A percentile compares a stretch with the other conserved stretches of the same genome.
phyloP scores from a whole-genome alignment of 306 rosid species.

The Glycine soja region DNA sequence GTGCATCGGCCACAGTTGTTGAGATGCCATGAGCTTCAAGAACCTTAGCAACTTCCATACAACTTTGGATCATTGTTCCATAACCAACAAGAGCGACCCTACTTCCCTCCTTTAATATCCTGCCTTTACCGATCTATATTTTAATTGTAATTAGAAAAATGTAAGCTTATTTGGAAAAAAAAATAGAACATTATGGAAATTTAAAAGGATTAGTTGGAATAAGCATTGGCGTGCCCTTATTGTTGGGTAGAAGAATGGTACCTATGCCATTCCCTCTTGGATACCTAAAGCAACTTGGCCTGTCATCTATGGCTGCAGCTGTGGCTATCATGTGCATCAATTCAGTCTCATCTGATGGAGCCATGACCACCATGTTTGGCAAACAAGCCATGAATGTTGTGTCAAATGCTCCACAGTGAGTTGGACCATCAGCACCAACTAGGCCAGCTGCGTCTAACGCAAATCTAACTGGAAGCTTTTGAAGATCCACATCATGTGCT shows the following conservation, averaged over 20 bases:
- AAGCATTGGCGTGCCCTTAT: slow-evolving; percentile 60
- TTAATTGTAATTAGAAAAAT: slow-evolving; percentile 11
- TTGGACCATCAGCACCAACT: slow-evolving; percentile 81
- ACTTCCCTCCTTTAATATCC: slow-evolving; percentile 61
- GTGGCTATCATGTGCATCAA: slow-evolving; percentile 76
- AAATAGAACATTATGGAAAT: background rate
- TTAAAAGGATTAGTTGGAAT: background rate
- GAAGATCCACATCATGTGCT: slow-evolving; percentile 41
- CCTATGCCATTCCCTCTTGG: slow-evolving; percentile 73
- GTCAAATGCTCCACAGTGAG: slow-evolving; percentile 81
- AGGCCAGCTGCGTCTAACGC: slow-evolving; percentile 72
- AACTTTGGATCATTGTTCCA: slow-evolving; percentile 61
- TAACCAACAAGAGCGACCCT: slow-evolving; percentile 75
- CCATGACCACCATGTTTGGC: slow-evolving; percentile 82
- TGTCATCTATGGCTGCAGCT: slow-evolving; percentile 73
- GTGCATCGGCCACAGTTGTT: slow-evolving; percentile 70
- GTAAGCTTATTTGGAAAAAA: background rate
- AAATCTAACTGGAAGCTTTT: slow-evolving; percentile 71
- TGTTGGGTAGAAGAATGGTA: slow-evolving; percentile 60
- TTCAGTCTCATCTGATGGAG: slow-evolving; percentile 69
- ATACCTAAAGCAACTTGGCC: slow-evolving; percentile 75
- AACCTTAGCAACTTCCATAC: slow-evolving; percentile 59
- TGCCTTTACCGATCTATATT: slow-evolving; percentile 72
- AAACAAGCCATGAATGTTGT: slow-evolving; percentile 74
- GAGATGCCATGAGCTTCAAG: slow-evolving; percentile 56